Evolutionary conservation across 495 filamentous ascomycete genomes (phyloP).

Genomic region (Annulohypoxylon stygium): DNA sequence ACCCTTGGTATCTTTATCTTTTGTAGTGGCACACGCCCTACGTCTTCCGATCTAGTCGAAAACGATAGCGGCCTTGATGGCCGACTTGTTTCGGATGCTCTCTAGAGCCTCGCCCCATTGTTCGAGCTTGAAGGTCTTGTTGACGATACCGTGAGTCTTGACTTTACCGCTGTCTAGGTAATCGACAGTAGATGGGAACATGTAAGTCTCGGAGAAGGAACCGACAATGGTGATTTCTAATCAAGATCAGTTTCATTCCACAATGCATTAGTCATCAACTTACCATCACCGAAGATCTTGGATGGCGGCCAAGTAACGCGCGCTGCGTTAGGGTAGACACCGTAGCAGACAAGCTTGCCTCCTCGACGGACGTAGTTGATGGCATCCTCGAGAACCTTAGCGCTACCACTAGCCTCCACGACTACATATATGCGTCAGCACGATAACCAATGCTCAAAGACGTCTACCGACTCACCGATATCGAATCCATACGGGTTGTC

Average conservation of each 20-base stretch:
- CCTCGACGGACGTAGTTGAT: slow-evolving; percentile 77
- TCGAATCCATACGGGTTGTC: slow-evolving; percentile 80
- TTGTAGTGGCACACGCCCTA: slow-evolving; percentile 2
- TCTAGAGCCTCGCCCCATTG: slow-evolving; percentile 67
- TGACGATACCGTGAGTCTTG: slow-evolving; percentile 68
- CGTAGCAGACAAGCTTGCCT: slow-evolving; percentile 76
- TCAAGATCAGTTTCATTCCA: slow-evolving; percentile 52
- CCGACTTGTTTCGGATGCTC: slow-evolving; percentile 73
- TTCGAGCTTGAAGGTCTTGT: slow-evolving; percentile 66
- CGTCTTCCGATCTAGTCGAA: slow-evolving; percentile 65
- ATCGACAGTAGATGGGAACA: slow-evolving; percentile 78
- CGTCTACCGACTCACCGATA: slow-evolving; percentile 61
- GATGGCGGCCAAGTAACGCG: slow-evolving; percentile 74
- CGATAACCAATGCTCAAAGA: slow-evolving; percentile 31
- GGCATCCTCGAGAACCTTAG: slow-evolving; percentile 76
- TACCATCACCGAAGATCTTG: slow-evolving; percentile 68
- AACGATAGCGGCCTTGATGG: slow-evolving; percentile 78
- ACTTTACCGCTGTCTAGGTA: slow-evolving; percentile 76
- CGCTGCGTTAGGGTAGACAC: slow-evolving; percentile 71
- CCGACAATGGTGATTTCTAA: slow-evolving; percentile 77
- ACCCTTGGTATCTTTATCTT: slow-evolving; percentile 14
- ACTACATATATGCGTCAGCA: slow-evolving; percentile 48
- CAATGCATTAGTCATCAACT: slow-evolving; percentile 14
- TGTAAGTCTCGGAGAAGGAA: slow-evolving; percentile 77
- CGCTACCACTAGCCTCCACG: slow-evolving; percentile 71